Base-by-base conservation (phyloP, 352 stramenopile species). In the Phytophthora pini region DNA sequence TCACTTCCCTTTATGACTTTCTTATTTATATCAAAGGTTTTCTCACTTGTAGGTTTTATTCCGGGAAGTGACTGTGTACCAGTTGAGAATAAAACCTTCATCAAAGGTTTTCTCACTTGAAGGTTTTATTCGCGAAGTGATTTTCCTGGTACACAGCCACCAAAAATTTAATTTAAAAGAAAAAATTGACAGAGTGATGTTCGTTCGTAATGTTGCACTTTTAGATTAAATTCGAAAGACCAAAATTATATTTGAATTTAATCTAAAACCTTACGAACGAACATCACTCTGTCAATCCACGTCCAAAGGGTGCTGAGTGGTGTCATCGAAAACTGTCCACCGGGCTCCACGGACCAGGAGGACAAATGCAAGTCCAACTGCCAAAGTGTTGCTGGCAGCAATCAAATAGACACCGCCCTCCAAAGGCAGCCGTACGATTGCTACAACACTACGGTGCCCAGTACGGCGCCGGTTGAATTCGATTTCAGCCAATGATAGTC, bases 251-350 rank as follows among this genome's bases (percentile, higher is more conserved):
- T 53, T 31, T 20, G 26, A 53, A 41, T 6, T 53, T 53, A 38
- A 53, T 53, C 29, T 41, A 53, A 22, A 20, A 62, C 44, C 11
- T 54, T 55, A 41, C 54, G 54, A 32, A 54, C 31, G 39, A 62
- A 52, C 41, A 36, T 61, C 2, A 52, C 15, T 8, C 39, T 50
- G 22, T 61, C 22, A 7, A 61, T 52, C 55, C 55, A 62, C n/a
- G n/a, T n/a, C n/a, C n/a, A 61, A 53, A 8, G 0, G 8, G 8
- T 29, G n/a, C 32, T 61, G 36, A 12, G 22, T 3, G 4, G 5
- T 20, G 1, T 53, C 54, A 24, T 61, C 54, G 4, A 27, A 20
- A 17, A 40, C 54, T 8, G 43, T 53, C n/a, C 13, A 27, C n/a
- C 31, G 24, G 17, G 15, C 3, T 11, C 54, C 43, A 8, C 17